Evolutionary conservation across 139 green algal species (phyloP), one percentile per base, ranked within the genome.

Genomic region (Spirogloea muscicola): DNA sequence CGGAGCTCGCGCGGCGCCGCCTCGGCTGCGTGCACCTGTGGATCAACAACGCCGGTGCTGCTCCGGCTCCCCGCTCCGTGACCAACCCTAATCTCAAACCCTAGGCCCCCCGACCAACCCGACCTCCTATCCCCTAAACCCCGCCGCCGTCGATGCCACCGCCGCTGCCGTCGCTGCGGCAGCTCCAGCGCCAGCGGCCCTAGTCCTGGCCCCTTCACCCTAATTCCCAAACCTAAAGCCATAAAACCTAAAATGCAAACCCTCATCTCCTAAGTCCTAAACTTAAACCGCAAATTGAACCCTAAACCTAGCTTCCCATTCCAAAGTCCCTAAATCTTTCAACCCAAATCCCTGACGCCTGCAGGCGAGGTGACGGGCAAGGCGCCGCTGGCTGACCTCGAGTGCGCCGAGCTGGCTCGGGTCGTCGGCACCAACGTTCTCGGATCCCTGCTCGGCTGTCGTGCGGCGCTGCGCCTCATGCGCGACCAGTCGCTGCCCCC

Each of bases 21-120:
- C 62, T 91, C 36, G 84, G 81, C 2, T 59, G 18, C 0, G 79
- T 89, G 31, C 40, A 90, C 40, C 1, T 77, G 2, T 91, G 85
- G 85, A 79, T 91, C 72, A 91, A 91, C 72, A 91, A 91, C 49
- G 83, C 79, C 44, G 82, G 79, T n/a, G n/a, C n/a, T n/a, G n/a
- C n/a, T n/a, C n/a, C n/a, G n/a, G n/a, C n/a, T n/a, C n/a, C n/a
- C n/a, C n/a, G n/a, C n/a, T n/a, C n/a, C n/a, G n/a, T n/a, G n/a
- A n/a, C n/a, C n/a, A 29, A 40, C 51, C 41, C 37, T 18, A 44
- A 39, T 44, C 29, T 41, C 5, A 31, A 31, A 18, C 33, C 41
- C 18, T n/a, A 34, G 7, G 39, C 1, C 57, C 7, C 18, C 57
- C 49, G 10, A 21, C 49, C 7, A 9, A 60, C 49, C 49, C 33